Percentiles rank a stretch among this genome's conserved stretches.
These are phyloP conservation scores for Acacia crassicarpa DNA, from an alignment of 306 rosid species.

Conservation along the genomic window DNA sequence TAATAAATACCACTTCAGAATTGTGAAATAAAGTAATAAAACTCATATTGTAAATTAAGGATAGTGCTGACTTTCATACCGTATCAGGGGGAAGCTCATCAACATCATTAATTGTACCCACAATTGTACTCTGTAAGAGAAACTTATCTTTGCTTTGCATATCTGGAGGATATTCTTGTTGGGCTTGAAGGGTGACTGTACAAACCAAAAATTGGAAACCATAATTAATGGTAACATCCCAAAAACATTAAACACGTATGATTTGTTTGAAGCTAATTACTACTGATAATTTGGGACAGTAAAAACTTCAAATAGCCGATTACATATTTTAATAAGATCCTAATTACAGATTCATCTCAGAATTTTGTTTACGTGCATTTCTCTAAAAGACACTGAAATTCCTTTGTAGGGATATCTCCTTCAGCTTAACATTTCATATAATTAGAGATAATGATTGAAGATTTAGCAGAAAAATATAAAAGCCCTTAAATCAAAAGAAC, in stretches of 20 bases:
- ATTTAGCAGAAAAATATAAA: neutral
- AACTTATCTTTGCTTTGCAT: conserved; percentile 75
- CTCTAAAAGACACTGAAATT: neutral
- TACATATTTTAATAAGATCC: neutral
- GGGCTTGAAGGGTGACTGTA: conserved; percentile 76
- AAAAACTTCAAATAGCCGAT: neutral
- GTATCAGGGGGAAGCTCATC: conserved; percentile 69
- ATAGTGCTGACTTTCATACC: conserved; percentile 39
- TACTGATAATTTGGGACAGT: neutral
- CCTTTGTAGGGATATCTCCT: neutral
- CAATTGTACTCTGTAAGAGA: conserved; percentile 68
- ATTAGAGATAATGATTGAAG: conserved; percentile 1
- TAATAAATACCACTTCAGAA: neutral
- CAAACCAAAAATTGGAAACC: conserved; percentile 25
- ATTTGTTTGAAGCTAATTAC: conserved; percentile 11
- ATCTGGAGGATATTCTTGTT: conserved; percentile 66
- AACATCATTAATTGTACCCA: conserved; percentile 50
- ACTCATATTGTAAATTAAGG: neutral
- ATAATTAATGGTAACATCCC: conserved; percentile 22
- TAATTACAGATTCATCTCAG: neutral
- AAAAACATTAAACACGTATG: conserved; percentile 18
- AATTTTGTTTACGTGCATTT: neutral
- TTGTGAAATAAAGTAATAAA: neutral
- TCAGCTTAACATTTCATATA: neutral
- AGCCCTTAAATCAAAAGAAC: neutral